These are phyloP conservation scores for Metschnikowia kunwiensis DNA, from an alignment of 805 yeast genomes.

Conservation along the genomic window DNA sequence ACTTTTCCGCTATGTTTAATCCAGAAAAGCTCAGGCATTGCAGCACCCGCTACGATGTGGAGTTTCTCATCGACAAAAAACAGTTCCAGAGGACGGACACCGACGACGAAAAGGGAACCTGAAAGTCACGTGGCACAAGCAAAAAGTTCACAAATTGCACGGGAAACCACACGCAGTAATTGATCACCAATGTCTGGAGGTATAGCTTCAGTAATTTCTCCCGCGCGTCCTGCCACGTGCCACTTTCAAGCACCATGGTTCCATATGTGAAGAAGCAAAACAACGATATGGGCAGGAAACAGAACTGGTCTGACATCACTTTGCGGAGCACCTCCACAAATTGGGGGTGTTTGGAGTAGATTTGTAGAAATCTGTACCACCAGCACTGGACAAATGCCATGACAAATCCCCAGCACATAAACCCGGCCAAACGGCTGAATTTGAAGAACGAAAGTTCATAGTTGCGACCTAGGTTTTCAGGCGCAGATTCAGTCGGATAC, in stretches of 20 bases:
- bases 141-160: slow-evolving; percentile 76
- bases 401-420: slow-evolving; percentile 82
- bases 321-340: slow-evolving; percentile 80
- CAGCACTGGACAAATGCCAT: slow-evolving; percentile 80
- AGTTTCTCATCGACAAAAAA: slow-evolving; percentile 75
- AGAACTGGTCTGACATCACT: slow-evolving; percentile 84
- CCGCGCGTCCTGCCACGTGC: slow-evolving; percentile 60
- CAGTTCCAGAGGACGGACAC: slow-evolving; percentile 94
- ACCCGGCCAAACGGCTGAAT: slow-evolving; percentile 70
- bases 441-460: slow-evolving; percentile 45
- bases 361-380: slow-evolving; percentile 85
- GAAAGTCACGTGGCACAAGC: slow-evolving; percentile 65
- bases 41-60: slow-evolving; percentile 16
- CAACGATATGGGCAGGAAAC: slow-evolving; percentile 84
- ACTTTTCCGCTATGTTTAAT: too few relatives aligned
- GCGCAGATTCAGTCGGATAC: slow-evolving; percentile 1
- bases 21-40: too few relatives aligned
- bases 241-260: slow-evolving; percentile 74
- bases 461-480: background rate
- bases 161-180: slow-evolving; percentile 77
- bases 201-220: slow-evolving; percentile 65
- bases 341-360: slow-evolving; percentile 79
- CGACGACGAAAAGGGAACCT: slow-evolving; percentile 86
- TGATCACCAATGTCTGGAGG: slow-evolving; percentile 61
- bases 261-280: slow-evolving; percentile 81